These are phyloP conservation scores for Mycosphaerelloides madeirae DNA, from an alignment of 2,329 filamentous ascomycete genomes.

Conservation along the genomic window DNA sequence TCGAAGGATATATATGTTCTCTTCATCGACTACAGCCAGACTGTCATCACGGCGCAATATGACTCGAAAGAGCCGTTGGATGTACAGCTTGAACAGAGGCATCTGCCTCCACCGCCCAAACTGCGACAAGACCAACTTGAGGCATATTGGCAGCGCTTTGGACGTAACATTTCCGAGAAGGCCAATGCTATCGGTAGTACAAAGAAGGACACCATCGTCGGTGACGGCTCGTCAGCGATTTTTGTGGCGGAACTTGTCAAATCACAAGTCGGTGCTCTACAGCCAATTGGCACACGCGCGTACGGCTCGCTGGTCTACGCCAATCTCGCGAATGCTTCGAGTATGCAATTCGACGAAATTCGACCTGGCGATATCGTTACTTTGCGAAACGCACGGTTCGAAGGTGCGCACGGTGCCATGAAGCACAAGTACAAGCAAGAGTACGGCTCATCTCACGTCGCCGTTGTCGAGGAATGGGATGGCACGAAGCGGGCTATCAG, in stretches of 20 bases:
- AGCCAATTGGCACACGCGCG: constrained; percentile 78
- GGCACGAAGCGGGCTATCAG: constrained; percentile 96
- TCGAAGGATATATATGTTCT: constrained; percentile 82
- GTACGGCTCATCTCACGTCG: constrained; percentile 71
- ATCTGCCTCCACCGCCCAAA: constrained; percentile 74
- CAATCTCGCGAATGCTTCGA: constrained; percentile 90
- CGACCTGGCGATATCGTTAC: constrained; percentile 87
- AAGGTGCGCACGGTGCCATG: constrained; percentile 82
- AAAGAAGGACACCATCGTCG: constrained; percentile 75
- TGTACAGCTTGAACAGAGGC: constrained; percentile 74
- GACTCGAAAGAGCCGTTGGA: constrained; percentile 70
- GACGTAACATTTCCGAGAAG: constrained; percentile 68
- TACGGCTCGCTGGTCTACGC: constrained; percentile 92
- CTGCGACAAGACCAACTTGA: constrained; percentile 93
- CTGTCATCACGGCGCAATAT: constrained; percentile 74
- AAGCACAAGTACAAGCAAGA: constrained; percentile 89
- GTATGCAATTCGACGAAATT: constrained; percentile 87
- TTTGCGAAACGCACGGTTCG: constrained; percentile 87
- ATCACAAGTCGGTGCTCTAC: constrained; percentile 63
- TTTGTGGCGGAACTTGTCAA: constrained; percentile 73
- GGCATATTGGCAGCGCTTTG: constrained; percentile 74
- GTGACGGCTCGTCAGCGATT: constrained; percentile 73
- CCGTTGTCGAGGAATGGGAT: constrained; percentile 91
- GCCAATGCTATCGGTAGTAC: constrained; percentile 59
- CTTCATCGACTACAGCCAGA: constrained; percentile 95